These are phyloP conservation scores for Phaeosphaeriaceae sp. DNA, from an alignment of 2,329 filamentous ascomycete genomes.

Conservation along the genomic window DNA sequence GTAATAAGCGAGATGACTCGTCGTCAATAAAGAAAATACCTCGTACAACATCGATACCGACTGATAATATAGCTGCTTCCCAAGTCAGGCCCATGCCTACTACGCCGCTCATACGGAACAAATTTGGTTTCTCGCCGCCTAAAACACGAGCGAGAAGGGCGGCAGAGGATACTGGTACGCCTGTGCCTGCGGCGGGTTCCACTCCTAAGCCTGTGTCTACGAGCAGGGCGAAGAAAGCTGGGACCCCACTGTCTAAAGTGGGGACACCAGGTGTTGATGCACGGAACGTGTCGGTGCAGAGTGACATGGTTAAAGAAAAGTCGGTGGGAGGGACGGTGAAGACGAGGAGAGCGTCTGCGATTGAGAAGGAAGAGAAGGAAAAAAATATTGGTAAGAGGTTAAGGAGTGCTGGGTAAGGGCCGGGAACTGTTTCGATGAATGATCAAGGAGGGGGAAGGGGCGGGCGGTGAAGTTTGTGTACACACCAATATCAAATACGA, in stretches of 20 bases:
- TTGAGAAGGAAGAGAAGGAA: constrained; percentile 9
- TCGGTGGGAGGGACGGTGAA: neutral
- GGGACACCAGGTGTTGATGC: too few relatives aligned
- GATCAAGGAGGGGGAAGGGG: neutral
- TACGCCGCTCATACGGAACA: constrained; percentile 1
- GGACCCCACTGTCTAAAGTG: too few relatives aligned
- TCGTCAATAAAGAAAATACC: too few relatives aligned
- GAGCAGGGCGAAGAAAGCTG: too few relatives aligned
- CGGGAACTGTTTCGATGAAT: neutral
- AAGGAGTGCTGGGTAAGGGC: constrained; percentile 7
- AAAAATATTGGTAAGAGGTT: constrained; percentile 17
- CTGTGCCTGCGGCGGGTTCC: too few relatives aligned
- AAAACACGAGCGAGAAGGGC: neutral
- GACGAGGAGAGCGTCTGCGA: constrained; percentile 11
- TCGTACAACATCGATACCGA: neutral
- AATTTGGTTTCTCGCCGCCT: constrained; percentile 8
- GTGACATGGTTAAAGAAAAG: too few relatives aligned
- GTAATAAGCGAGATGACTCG: too few relatives aligned
- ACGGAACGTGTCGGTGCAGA: too few relatives aligned
- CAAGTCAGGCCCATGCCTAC: too few relatives aligned
- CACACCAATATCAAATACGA: neutral
- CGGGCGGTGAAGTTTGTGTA: neutral
- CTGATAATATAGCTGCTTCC: too few relatives aligned
- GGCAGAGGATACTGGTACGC: too few relatives aligned
- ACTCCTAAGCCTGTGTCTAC: too few relatives aligned